These are phyloP conservation scores for Tulasnella sp. DNA, from an alignment of 768 basidiomycete species.

Conservation along the genomic window DNA sequence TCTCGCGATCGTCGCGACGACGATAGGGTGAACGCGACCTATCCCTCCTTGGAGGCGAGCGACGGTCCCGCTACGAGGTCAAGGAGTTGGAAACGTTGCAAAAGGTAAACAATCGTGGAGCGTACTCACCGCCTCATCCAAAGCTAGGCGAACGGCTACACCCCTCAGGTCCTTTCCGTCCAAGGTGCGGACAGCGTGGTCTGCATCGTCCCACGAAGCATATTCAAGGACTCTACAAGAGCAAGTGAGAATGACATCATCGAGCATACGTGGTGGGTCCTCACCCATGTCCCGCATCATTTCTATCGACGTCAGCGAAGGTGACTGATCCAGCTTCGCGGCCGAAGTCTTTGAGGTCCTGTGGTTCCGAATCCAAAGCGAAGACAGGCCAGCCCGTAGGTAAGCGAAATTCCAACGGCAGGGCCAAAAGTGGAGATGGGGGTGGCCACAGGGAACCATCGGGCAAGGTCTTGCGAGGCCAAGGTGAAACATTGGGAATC, in stretches of 20 bases:
- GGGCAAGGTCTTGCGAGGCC: neutral
- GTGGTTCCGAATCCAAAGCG: neutral
- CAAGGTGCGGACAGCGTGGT: conserved; percentile 80
- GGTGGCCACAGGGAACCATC: neutral
- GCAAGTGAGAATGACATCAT: conserved; percentile 4
- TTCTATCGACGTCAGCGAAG: conserved; percentile 89
- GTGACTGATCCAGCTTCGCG: conserved; percentile 87
- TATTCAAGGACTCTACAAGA: conserved; percentile 74
- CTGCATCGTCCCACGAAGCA: conserved; percentile 75
- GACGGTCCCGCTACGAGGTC: conserved; percentile 17
- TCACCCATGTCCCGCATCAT: conserved; percentile 76
- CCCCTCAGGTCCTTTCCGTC: conserved; percentile 83
- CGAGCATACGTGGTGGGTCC: conserved; percentile 23
- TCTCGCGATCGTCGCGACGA: conserved; percentile 55
- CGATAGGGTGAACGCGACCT: conserved; percentile 67
- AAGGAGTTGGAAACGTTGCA: conserved; percentile 24
- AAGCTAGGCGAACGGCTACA: conserved; percentile 56
- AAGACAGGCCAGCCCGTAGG: neutral
- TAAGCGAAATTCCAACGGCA: neutral
- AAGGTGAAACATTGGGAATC: neutral
- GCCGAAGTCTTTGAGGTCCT: conserved; percentile 95
- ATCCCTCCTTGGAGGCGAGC: conserved; percentile 43
- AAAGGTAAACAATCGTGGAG: conserved; percentile 23
- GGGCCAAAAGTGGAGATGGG: conserved; percentile 1
- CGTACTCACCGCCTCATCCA: conserved; percentile 35